Percentiles rank a stretch among this genome's conserved stretches.
Evolutionary conservation across 2,329 filamentous ascomycete species (phyloP).

Genomic region (Aspergillus piperis): DNA sequence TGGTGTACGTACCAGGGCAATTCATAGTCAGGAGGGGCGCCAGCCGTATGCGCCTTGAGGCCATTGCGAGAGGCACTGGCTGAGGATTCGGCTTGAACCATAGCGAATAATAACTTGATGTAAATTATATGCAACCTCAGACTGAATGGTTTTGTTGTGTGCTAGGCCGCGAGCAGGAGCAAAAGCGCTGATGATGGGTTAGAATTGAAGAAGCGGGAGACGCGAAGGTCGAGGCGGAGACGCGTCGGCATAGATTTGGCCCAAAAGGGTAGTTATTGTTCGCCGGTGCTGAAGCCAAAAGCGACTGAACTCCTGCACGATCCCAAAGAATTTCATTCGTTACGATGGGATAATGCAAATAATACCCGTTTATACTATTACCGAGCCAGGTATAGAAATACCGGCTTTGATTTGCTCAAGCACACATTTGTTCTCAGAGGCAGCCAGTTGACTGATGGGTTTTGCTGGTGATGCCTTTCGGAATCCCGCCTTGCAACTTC

Average conservation of each 20-base stretch:
- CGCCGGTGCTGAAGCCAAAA: background rate
- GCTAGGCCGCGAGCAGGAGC: background rate
- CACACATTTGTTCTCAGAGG: background rate
- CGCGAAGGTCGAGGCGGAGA: conserved; percentile 30
- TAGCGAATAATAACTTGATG: conserved; percentile 20
- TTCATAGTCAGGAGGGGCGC: conserved; percentile 49
- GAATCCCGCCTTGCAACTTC: background rate
- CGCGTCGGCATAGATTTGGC: conserved; percentile 28
- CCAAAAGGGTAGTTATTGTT: conserved; percentile 9
- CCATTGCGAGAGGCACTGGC: conserved; percentile 45
- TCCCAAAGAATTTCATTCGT: background rate
- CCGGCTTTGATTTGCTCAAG: background rate
- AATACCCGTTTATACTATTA: background rate
- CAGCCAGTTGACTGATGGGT: background rate
- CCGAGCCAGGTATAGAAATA: background rate
- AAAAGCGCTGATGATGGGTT: background rate
- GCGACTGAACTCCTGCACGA: background rate
- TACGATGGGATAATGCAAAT: background rate
- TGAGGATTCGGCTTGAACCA: conserved; percentile 52
- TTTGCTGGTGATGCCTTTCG: background rate
- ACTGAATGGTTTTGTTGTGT: background rate
- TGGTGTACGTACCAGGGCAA: conserved; percentile 47
- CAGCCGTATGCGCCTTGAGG: conserved; percentile 42
- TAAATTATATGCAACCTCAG: background rate
- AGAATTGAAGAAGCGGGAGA: conserved; percentile 17